A percentile compares a stretch with the other conserved stretches of the same genome.
These are phyloP conservation scores for Hypoxylon perforatum DNA, from an alignment of 495 filamentous ascomycete genomes.

Conservation along the genomic window DNA sequence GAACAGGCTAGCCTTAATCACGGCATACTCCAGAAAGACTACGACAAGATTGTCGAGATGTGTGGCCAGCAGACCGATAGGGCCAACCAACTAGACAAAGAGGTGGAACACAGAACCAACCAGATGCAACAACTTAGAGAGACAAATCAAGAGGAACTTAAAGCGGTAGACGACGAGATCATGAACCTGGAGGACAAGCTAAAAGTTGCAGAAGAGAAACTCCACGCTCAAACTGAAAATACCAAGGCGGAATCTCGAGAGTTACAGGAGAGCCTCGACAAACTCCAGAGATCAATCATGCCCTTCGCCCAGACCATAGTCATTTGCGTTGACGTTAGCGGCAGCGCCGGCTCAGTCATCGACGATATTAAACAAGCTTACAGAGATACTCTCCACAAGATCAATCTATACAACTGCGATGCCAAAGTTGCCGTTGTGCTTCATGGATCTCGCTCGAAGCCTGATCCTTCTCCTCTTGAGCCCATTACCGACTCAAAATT, in stretches of 20 bases:
- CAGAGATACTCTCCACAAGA: slow-evolving; percentile 20
- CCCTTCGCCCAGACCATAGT: slow-evolving; percentile 17
- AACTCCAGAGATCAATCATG: slow-evolving; percentile 9
- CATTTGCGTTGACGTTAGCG: slow-evolving; percentile 24
- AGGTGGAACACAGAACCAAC: no score
- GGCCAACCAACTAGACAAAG: not conserved
- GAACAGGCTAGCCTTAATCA: not conserved
- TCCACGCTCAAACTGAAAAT: no score
- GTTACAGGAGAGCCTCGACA: slow-evolving; percentile 7
- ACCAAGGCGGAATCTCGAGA: slow-evolving; percentile 4
- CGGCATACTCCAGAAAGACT: slow-evolving; percentile 1
- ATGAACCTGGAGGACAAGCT: no score
- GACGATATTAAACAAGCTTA: slow-evolving; percentile 20
- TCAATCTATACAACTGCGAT: slow-evolving; percentile 13
- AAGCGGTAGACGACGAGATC: no score
- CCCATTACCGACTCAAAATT: slow-evolving; percentile 17
- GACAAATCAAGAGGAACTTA: no score
- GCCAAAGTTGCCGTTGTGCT: slow-evolving; percentile 19
- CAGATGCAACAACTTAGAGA: no score
- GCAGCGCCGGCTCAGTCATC: not conserved
- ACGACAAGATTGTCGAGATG: not conserved
- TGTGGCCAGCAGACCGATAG: not conserved
- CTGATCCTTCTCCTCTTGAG: not conserved
- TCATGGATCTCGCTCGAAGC: not conserved
- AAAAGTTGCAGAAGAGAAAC: no score